Base-by-base conservation (phyloP, 2,329 filamentous ascomycete genomes). In the Diaporthe destruens region DNA sequence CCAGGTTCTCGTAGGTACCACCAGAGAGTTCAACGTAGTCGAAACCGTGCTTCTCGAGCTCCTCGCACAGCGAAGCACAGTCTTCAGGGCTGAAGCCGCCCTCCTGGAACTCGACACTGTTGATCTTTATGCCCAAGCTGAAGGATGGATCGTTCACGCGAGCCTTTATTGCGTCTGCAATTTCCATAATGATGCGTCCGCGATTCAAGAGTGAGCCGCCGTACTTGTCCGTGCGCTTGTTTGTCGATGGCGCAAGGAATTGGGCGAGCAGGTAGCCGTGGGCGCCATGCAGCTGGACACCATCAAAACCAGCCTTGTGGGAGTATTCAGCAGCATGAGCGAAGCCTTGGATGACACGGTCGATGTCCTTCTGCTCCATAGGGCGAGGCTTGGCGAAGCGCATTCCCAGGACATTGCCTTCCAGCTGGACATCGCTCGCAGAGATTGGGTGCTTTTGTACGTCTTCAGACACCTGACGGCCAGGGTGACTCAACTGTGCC, bases 401-500 rank as follows among this genome's bases (percentile, higher is more conserved):
- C 84, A 86, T 80, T 74, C 85, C 85, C 82, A 86, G 85, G 42
- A 80, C 67, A 23, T 80, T 75, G 7, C 80, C 81, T 74, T 79
- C 77, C 1, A 84, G 78, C 72, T 83, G 81, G 44, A 84, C 76
- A 66, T 83, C 82, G 56, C 81, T 83, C 2, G 83, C 81, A 20
- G 82, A 83, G 66, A 85, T 81, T 9, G 83, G 82, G 42, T 82
- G 69, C 54, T 78, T 76, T 71, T 84, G 80, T 16, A 85, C 74
- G 0, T 72, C 72, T 9, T 75, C 76, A 14, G 76, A 69, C 1
- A 82, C 79, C 77, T 92, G 90, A 0, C 90, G 84, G 8, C 91
- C 91, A 0, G 90, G 89, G 76, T 93, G 91, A 68, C 84, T 86
- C 70, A 93, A 83, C 77, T 93, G 91, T 0, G 82, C 89, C 18